These are phyloP conservation scores for Chytriomyces confervae DNA, from an alignment of 192 early-diverging fungal genomes.

Conservation along the genomic window DNA sequence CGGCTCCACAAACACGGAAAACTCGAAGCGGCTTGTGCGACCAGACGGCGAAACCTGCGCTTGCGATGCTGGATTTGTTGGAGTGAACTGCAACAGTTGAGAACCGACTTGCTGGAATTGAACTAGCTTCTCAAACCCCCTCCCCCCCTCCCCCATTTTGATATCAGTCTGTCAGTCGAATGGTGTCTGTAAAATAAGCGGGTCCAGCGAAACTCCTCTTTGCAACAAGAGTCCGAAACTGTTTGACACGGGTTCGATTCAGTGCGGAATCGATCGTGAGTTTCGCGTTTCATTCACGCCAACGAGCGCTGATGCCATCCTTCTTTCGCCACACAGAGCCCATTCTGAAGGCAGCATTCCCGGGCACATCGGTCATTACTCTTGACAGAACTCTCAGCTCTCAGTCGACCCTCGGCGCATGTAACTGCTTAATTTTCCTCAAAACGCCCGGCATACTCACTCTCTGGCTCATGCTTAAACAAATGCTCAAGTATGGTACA, in stretches of 20 bases:
- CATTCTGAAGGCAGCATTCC: conserved; percentile 11
- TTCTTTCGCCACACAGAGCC: not conserved
- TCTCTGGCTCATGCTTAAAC: not conserved
- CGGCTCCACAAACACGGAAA: conserved; percentile 20
- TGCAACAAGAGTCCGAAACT: conserved; percentile 34
- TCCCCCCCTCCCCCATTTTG: too few relatives aligned
- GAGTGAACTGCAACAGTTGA: conserved; percentile 31
- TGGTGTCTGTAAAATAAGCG: not conserved
- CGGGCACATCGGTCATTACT: conserved; percentile 2
- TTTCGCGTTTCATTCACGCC: not conserved
- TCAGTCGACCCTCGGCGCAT: conserved; percentile 1
- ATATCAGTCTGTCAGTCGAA: conserved; percentile 4
- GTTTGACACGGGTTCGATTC: conserved; percentile 22
- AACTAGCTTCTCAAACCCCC: not conserved
- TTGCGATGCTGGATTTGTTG: conserved; percentile 18
- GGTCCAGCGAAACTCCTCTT: conserved; percentile 26
- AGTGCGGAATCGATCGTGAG: conserved; percentile 29
- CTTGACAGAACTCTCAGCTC: conserved; percentile 13
- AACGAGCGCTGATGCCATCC: not conserved
- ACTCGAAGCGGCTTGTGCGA: conserved; percentile 12
- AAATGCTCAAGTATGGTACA: conserved; percentile 51
- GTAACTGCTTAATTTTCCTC: not conserved
- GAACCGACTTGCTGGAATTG: not conserved
- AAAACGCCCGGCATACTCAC: not conserved
- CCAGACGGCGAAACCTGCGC: not conserved